Evolutionary conservation across 805 yeast species (phyloP).

Genomic region (Candida berthetii): DNA sequence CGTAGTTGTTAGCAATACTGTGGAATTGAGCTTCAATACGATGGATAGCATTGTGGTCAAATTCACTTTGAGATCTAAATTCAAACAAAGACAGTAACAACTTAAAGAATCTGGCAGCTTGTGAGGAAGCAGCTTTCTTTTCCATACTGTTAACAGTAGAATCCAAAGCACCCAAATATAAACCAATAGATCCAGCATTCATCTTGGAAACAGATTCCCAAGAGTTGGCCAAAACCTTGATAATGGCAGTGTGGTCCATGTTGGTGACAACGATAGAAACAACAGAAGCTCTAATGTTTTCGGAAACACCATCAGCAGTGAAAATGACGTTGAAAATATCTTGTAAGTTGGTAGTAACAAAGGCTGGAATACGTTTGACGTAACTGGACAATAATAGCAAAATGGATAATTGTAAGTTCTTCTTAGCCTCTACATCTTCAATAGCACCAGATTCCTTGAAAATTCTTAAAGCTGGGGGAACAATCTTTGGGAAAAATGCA

Average conservation of each 20-base stretch:
- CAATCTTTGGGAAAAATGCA: conserved; percentile 78
- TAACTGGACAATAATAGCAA: conserved; percentile 68
- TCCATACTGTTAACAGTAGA: conserved; percentile 58
- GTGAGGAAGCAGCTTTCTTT: conserved; percentile 69
- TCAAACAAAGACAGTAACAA: conserved; percentile 70
- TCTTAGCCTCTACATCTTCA: conserved; percentile 21
- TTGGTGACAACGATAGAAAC: conserved; percentile 56
- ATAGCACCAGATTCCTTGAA: conserved; percentile 32
- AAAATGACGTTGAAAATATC: conserved; percentile 56
- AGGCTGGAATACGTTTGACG: conserved; percentile 80
- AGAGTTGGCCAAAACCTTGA: conserved; percentile 53
- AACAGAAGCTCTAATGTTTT: conserved; percentile 53
- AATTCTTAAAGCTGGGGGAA: conserved; percentile 65
- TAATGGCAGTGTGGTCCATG: conserved; percentile 57
- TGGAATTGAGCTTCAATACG: conserved; percentile 77
- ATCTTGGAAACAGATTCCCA: conserved; percentile 43
- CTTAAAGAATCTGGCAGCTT: conserved; percentile 60
- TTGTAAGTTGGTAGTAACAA: conserved; percentile 63
- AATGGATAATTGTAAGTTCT: conserved; percentile 58
- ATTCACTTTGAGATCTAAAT: conserved; percentile 49
- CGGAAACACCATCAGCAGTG: conserved; percentile 52
- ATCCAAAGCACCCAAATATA: conserved; percentile 65
- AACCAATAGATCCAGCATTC: conserved; percentile 49
- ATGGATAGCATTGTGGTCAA: conserved; percentile 68
- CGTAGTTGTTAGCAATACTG: conserved; percentile 65